Evolutionary conservation across 106 monocot species (phyloP), one percentile per base, ranked within the genome.

Genomic region (Dendrobium catenatum): DNA sequence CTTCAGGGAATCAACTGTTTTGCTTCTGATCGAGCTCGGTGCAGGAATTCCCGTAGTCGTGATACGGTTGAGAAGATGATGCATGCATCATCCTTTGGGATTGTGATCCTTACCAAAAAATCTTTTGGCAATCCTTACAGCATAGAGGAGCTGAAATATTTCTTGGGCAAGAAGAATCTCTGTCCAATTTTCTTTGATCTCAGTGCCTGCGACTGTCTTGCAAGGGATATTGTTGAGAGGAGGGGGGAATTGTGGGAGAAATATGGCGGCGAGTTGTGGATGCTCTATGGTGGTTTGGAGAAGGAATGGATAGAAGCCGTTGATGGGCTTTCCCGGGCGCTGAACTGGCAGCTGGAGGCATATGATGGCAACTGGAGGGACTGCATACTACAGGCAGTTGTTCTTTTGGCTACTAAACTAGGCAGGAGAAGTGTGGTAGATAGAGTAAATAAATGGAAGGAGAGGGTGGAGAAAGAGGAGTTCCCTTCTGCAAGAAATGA

Each of bases 181-280:
- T 80, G 92, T 24, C 96, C 92, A 0, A 87, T 96, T 42, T 96
- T 88, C 80, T 94, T 96, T 49, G 94, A 94, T 78, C 79, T 96
- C 77, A 77, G 87, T 74, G 66, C 84, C 22, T 81, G 58, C 19
- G 94, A 96, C 75, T 96, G 96, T 77, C 85, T 96, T 81, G 87
- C 94, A 1, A 90, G 96, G 84, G 96, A 96, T 73, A 88, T 96
- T 72, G 81, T 96, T 29, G 96, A 96, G 88, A 90, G 74, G 58
- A 90, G 87, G 75, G 96, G 94, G 66, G 94, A 90, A 56, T 49
- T 94, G n/a, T 96, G 96, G 96, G 96, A 96, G 84, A 96, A 68
- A 77, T 87, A 94, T 81, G 96, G 96, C 1, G 96, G 96, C 77
- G 90, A 96, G 67, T 79, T 96, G 11, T 96, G 96, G 96, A 85